A percentile compares a stretch with the other conserved stretches of the same genome.
phyloP scores from a whole-genome alignment of 768 basidiomycete genomes.

The Leucosporidium scottii region DNA sequence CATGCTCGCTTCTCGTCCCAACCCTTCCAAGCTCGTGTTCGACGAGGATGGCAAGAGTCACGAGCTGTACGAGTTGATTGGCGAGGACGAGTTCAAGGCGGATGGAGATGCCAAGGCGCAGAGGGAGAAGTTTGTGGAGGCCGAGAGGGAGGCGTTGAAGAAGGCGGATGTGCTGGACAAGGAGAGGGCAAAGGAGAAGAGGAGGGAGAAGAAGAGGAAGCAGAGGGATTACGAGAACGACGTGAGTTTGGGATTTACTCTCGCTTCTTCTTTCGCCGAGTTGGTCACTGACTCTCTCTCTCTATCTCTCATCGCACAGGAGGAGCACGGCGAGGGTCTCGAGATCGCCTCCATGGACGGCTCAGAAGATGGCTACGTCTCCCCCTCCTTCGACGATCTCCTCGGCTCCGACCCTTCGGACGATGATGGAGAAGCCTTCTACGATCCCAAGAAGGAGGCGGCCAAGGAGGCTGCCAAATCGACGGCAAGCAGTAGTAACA shows the following conservation, averaged over 20 bases:
- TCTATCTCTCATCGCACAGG: conserved; percentile 15
- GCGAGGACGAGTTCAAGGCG: conserved; percentile 58
- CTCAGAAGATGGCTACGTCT: conserved; percentile 61
- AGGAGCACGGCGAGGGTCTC: conserved; percentile 35
- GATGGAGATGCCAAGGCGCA: conserved; percentile 59
- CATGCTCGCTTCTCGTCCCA: conserved; percentile 55
- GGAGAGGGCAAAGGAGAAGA: conserved; percentile 76
- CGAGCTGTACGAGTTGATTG: conserved; percentile 73
- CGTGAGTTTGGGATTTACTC: conserved; percentile 42
- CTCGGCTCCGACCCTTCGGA: conserved; percentile 41
- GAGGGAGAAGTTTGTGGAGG: conserved; percentile 62
- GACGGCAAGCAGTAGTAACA: conserved; percentile 4
- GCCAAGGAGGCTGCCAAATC: conserved; percentile 6
- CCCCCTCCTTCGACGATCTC: conserved; percentile 58
- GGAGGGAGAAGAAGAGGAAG: conserved; percentile 84
- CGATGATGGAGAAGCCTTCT: conserved; percentile 29
- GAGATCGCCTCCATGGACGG: conserved; percentile 42
- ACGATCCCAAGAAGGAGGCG: background rate
- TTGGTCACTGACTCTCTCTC: background rate
- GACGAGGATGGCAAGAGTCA: conserved; percentile 74
- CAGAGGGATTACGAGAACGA: conserved; percentile 52
- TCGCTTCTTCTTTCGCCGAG: conserved; percentile 34
- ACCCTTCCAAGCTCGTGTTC: conserved; percentile 71
- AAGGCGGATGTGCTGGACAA: conserved; percentile 67
- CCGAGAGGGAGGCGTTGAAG: conserved; percentile 65